Base-by-base conservation (phyloP, 2,329 filamentous ascomycete genomes). In the Phyllosticta citribraziliensis region DNA sequence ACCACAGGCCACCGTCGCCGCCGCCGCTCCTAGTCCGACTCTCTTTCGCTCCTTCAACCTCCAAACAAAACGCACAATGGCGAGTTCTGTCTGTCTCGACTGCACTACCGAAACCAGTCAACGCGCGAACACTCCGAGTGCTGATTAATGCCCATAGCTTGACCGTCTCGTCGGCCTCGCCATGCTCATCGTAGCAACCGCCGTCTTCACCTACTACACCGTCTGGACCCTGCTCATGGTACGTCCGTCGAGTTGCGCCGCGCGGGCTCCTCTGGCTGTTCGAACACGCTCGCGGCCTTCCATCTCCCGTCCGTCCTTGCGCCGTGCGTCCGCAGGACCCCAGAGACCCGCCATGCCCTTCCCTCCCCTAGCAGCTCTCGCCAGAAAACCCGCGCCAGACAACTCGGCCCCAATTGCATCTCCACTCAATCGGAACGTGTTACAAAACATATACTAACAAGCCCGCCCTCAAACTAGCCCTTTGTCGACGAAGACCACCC, bases 171-270 rank as follows among this genome's bases (percentile, higher is more conserved):
- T 88, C 67, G 87, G 87, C 77, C 82, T 88, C 76, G 84, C 82
- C 75, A 89, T 89, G 87, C 85, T 90, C 74, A 79, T 88, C 75
- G 80, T 82, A 79, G 87, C 87, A 70, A 86, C 86, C 66, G 80
- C 82, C 69, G 84, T 89, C 73, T 90, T 89, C 75, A 80, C 88
- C 70, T 99, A 99, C 84, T 99, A 99, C 80, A 94, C 91, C 65
- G 84, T 96, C 76, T 99, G 94, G 94, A 96, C 94, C 27, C 83
- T 99, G 66, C 83, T 97, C 67, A 97, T 99, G 89, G 94, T 97
- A 84, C 40, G 40, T 40, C 17, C 5, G 35, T 47, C 40, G 40
- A 17, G n/a, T n/a, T n/a, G 63, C 78, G 40, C 14, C 2, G 17
- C 40, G 17, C 5, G 17, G 40, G 40, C 17, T 19, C 40, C 4